Conservation (phyloP, 306 rosid species). For the Prunus davidiana region DNA sequence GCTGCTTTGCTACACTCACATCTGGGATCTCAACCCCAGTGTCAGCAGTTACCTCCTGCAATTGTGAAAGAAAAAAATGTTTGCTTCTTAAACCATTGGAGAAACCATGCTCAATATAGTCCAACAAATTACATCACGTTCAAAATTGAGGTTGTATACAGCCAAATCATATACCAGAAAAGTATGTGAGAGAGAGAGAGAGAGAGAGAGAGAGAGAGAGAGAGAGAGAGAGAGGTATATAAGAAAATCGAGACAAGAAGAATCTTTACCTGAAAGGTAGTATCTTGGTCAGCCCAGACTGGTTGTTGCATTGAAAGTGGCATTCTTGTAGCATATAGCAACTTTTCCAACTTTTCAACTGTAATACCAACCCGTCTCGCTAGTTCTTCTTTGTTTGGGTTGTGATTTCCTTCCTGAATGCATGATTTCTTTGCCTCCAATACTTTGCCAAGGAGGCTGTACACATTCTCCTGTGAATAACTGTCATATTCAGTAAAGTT, state of each 20-base stretch:
- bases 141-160: not conserved
- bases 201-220: not conserved
- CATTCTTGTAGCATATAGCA: slow-evolving; percentile 54
- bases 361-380: slow-evolving; percentile 69
- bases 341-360: slow-evolving; percentile 60
- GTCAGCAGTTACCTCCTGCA: slow-evolving; percentile 91
- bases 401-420: slow-evolving; percentile 64
- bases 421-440: slow-evolving; percentile 63
- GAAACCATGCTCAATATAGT: not conserved
- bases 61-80: slow-evolving; percentile 3
- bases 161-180: not conserved
- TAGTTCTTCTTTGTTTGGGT: slow-evolving; percentile 74
- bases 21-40: slow-evolving; percentile 58
- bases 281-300: slow-evolving; percentile 80
- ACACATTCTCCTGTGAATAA: slow-evolving; percentile 69
- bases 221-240: slow-evolving; percentile 3
- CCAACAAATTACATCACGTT: not conserved
- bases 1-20: slow-evolving; percentile 55
- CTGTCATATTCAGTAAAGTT: not conserved
- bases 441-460: slow-evolving; percentile 63
- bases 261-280: slow-evolving; percentile 78
- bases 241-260: slow-evolving; percentile 5
- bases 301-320: slow-evolving; percentile 83
- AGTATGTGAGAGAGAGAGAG: not conserved
- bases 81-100: not conserved